Evolutionary conservation across 2,329 filamentous ascomycete genomes (phyloP).

Genomic region (Diaporthe citrichinensis): DNA sequence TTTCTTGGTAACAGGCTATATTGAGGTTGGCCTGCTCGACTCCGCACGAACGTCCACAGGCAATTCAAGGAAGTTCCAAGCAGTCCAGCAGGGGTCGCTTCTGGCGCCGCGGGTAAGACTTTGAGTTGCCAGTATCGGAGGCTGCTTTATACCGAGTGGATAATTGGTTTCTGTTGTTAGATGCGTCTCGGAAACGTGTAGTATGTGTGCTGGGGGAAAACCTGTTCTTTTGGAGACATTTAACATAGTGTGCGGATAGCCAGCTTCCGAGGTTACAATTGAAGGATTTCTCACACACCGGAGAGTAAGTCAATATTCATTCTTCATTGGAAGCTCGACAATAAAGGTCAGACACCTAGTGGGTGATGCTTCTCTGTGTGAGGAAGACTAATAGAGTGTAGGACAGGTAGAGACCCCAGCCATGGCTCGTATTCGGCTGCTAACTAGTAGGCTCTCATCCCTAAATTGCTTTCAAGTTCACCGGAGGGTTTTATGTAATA

Average conservation of each 20-base stretch:
- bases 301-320: not conserved
- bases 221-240: not conserved
- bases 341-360: not conserved
- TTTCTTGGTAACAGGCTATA: not conserved
- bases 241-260: not conserved
- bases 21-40: not conserved
- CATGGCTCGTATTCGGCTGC: no score
- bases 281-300: not conserved
- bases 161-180: no score
- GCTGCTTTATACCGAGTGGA: not conserved
- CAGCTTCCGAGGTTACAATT: not conserved
- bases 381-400: not conserved
- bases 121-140: not conserved
- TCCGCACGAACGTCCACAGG: not conserved
- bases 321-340: not conserved
- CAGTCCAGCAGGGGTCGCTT: not conserved
- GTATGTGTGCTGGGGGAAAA: not conserved
- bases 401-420: not conserved
- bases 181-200: not conserved
- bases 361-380: no score
- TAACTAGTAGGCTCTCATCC: not conserved
- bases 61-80: not conserved
- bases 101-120: not conserved
- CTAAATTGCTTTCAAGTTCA: no score
- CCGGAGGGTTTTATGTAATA: not conserved